Conservation (phyloP, 805 yeast genomes). For the Naumovozyma castellii region DNA sequence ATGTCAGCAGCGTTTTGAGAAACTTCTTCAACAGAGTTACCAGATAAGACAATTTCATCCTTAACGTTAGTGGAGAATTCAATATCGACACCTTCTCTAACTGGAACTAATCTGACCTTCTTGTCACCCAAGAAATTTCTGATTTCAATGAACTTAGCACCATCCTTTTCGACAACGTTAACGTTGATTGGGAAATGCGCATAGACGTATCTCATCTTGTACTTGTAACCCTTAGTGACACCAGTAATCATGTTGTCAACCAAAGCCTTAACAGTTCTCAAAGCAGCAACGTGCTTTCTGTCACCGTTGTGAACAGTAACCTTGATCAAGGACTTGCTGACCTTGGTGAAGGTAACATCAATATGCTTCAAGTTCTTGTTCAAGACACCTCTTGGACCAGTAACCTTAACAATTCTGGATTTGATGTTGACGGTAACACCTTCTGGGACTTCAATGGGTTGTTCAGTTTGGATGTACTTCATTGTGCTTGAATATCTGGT, state of each 20-base stretch:
- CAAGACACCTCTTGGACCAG: slow-evolving; percentile 96
- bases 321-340: slow-evolving; percentile 67
- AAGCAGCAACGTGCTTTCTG: slow-evolving; percentile 99
- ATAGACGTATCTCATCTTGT: slow-evolving; percentile 99
- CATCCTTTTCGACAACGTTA: slow-evolving; percentile 75
- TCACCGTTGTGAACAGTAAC: slow-evolving; percentile 96
- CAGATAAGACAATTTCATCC: slow-evolving; percentile 88
- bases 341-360: slow-evolving; percentile 84
- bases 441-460: slow-evolving; percentile 77
- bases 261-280: slow-evolving; percentile 96
- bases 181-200: slow-evolving; percentile 99
- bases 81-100: slow-evolving; percentile 82
- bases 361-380: slow-evolving; percentile 88
- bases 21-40: slow-evolving; percentile 61
- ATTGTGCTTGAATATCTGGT: slow-evolving; percentile 51
- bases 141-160: slow-evolving; percentile 73
- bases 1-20: slow-evolving; percentile 98
- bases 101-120: slow-evolving; percentile 81
- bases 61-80: slow-evolving; percentile 76
- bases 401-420: slow-evolving; percentile 80
- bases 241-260: slow-evolving; percentile 92
- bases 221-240: slow-evolving; percentile 98
- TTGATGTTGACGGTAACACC: slow-evolving; percentile 86
- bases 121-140: slow-evolving; percentile 99
- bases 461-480: slow-evolving; percentile 88